These are phyloP conservation scores for Tetramitus jugosus DNA, from an alignment of 208 protist species.

Conservation along the genomic window DNA sequence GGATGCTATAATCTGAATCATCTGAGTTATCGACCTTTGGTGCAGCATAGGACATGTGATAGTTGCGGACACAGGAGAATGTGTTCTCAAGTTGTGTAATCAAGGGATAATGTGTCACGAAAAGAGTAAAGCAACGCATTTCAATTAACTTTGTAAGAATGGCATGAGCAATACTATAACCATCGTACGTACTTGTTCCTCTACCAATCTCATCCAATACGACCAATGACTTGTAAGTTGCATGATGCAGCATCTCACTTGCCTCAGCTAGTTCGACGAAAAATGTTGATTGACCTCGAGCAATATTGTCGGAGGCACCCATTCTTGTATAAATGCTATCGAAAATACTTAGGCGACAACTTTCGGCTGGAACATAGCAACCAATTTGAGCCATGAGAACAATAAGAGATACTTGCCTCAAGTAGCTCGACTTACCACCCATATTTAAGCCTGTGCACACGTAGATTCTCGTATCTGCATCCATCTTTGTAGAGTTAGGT, in stretches of 20 bases:
- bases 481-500: background rate
- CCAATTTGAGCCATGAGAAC: slow-evolving; percentile 97
- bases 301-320: slow-evolving; percentile 62
- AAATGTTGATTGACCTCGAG: slow-evolving; percentile 91
- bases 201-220: slow-evolving; percentile 98
- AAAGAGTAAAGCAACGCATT: slow-evolving; percentile 75
- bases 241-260: slow-evolving; percentile 77
- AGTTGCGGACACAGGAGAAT: background rate
- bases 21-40: too few species aligned
- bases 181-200: slow-evolving; percentile 98
- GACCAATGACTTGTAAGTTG: slow-evolving; percentile 85
- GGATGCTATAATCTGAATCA: too few species aligned
- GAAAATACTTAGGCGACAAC: slow-evolving; percentile 58
- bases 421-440: slow-evolving; percentile 96
- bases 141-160: slow-evolving; percentile 90
- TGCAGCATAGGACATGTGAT: background rate
- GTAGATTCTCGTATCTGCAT: slow-evolving; percentile 16
- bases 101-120: slow-evolving; percentile 99
- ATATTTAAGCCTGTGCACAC: slow-evolving; percentile 62
- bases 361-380: slow-evolving; percentile 95
- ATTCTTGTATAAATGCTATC: slow-evolving; percentile 95
- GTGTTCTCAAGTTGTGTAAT: too few species aligned
- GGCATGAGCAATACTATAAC: slow-evolving; percentile 98
- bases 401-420: slow-evolving; percentile 88
- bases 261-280: slow-evolving; percentile 99